Conservation (phyloP, 768 basidiomycete genomes). For the Filobasidium floriforme region DNA sequence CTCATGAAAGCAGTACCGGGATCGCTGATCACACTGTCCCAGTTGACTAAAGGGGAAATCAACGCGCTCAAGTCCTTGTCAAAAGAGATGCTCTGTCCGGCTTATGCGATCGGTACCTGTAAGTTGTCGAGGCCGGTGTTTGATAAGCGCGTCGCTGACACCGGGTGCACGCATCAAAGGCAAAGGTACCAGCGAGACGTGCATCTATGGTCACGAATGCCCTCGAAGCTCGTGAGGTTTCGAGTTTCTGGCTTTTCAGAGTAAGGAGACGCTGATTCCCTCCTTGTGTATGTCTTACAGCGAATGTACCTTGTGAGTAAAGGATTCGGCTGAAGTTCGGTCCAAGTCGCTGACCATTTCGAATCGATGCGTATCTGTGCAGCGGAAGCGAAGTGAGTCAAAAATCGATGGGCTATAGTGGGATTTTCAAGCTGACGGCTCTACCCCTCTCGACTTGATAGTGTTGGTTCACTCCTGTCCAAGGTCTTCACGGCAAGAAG, state of each 20-base stretch:
- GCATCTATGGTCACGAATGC: slow-evolving; percentile 17
- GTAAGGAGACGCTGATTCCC: no score
- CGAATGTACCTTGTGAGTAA: slow-evolving; percentile 10
- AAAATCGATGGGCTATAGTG: background rate
- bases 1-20: background rate
- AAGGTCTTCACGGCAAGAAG: slow-evolving; percentile 12
- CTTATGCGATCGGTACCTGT: slow-evolving; percentile 12
- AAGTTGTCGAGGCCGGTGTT: slow-evolving; percentile 3
- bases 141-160: background rate
- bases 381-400: slow-evolving; percentile 15
- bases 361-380: background rate
- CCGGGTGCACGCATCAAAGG: background rate
- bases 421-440: background rate
- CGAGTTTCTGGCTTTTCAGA: no score
- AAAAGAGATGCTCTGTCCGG: slow-evolving; percentile 19
- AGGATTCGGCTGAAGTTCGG: background rate
- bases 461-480: slow-evolving; percentile 16
- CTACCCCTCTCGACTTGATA: background rate
- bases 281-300: background rate
- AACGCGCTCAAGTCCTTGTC: slow-evolving; percentile 9
- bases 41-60: slow-evolving; percentile 12
- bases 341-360: background rate
- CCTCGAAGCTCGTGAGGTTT: slow-evolving; percentile 10
- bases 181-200: slow-evolving; percentile 8
- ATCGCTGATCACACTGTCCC: background rate